Percentiles rank a stretch among this genome's conserved stretches.
phyloP scores from a whole-genome alignment of 108 stramenopile genomes.

The Cylindrotheca fusiformis region DNA sequence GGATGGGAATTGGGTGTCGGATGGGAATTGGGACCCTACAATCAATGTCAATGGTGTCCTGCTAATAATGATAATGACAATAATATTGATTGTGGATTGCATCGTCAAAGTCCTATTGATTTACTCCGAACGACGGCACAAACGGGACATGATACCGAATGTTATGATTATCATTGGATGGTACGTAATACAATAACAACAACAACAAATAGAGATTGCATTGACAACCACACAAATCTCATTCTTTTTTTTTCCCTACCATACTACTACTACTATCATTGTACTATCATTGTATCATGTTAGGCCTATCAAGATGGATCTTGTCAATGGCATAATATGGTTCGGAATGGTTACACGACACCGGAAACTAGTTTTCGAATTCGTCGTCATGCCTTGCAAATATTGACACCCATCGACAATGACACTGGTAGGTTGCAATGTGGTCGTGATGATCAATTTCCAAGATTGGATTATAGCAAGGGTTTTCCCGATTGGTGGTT shows the following conservation, averaged over 20 bases:
- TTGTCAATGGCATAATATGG: slow-evolving; percentile 37
- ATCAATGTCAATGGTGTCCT: slow-evolving; percentile 40
- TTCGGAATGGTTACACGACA: slow-evolving; percentile 8
- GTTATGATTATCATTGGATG: slow-evolving; percentile 40
- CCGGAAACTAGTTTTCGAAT: slow-evolving; percentile 27
- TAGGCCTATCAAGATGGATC: slow-evolving; percentile 24
- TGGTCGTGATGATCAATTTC: slow-evolving; percentile 18
- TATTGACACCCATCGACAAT: slow-evolving; percentile 19
- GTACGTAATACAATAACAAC: not conserved
- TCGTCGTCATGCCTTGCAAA: slow-evolving; percentile 32
- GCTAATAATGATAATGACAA: slow-evolving; percentile 2
- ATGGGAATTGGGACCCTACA: slow-evolving; percentile 19
- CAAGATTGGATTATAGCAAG: slow-evolving; percentile 38
- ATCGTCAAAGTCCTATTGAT: slow-evolving; percentile 43
- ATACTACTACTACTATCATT: too few species aligned
- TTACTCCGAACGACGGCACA: slow-evolving; percentile 19
- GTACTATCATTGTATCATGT: too few species aligned
- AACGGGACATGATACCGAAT: slow-evolving; percentile 15
- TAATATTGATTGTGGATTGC: slow-evolving; percentile 24
- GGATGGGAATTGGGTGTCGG: slow-evolving; percentile 22
- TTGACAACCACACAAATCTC: too few species aligned
- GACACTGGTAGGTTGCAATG: slow-evolving; percentile 29
- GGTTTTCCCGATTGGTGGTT: slow-evolving; percentile 43
- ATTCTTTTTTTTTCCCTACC: too few species aligned
- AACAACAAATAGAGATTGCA: too few species aligned